These are phyloP conservation scores for Avena insularis DNA, from an alignment of 176 grass and related monocot genomes.

Conservation along the genomic window DNA sequence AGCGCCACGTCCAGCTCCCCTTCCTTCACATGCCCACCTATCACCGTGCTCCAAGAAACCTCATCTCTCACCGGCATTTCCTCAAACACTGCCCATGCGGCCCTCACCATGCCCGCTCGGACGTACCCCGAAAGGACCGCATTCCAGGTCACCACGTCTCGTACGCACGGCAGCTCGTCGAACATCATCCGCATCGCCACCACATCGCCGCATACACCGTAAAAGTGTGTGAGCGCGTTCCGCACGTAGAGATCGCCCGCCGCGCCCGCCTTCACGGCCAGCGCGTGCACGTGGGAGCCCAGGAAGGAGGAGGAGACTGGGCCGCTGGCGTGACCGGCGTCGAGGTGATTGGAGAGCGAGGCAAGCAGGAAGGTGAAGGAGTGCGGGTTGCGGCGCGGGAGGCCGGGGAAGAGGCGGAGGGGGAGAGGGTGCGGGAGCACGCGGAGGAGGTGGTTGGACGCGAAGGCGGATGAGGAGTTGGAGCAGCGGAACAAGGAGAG, in stretches of 20 bases:
- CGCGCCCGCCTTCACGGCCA: slow-evolving; percentile 60
- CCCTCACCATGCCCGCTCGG: slow-evolving; percentile 31
- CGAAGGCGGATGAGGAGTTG: slow-evolving; percentile 53
- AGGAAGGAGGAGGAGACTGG: slow-evolving; percentile 12
- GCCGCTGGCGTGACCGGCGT: not conserved
- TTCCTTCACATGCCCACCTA: slow-evolving; percentile 63
- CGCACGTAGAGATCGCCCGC: slow-evolving; percentile 62
- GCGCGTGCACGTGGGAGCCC: slow-evolving; percentile 63
- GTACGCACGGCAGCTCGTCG: slow-evolving; percentile 50
- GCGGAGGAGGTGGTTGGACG: slow-evolving; percentile 70
- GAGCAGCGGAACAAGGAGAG: slow-evolving; percentile 44
- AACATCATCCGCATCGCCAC: slow-evolving; percentile 52
- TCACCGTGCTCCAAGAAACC: slow-evolving; percentile 73
- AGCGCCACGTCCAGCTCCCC: slow-evolving; percentile 61
- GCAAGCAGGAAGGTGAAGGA: slow-evolving; percentile 61
- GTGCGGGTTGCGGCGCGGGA: slow-evolving; percentile 50
- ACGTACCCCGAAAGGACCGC: slow-evolving; percentile 58
- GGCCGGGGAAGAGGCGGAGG: slow-evolving; percentile 57
- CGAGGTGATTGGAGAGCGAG: slow-evolving; percentile 59
- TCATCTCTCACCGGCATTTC: slow-evolving; percentile 59
- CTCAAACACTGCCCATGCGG: slow-evolving; percentile 49
- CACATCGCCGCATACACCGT: slow-evolving; percentile 55
- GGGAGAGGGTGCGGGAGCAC: slow-evolving; percentile 55
- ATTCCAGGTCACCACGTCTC: slow-evolving; percentile 69
- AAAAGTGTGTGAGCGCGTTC: slow-evolving; percentile 68